These are phyloP conservation scores for Fusarium keratoplasticum DNA, from an alignment of 2,329 filamentous ascomycete species.

Conservation along the genomic window DNA sequence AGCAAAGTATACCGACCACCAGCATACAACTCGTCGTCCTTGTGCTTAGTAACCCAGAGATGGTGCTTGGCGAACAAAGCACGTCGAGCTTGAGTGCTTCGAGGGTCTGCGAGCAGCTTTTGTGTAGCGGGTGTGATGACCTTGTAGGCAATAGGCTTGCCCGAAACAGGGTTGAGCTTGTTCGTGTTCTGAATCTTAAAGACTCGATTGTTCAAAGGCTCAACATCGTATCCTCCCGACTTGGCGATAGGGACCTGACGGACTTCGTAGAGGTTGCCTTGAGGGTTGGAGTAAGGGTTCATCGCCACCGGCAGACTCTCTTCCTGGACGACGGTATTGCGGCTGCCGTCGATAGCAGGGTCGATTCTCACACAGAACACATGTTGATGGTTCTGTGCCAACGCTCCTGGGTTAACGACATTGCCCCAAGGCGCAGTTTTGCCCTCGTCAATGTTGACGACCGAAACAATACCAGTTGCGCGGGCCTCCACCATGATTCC, in stretches of 20 bases:
- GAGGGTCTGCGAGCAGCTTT: constrained; percentile 54
- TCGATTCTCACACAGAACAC: constrained; percentile 75
- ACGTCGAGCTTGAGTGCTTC: constrained; percentile 54
- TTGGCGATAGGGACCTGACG: constrained; percentile 58
- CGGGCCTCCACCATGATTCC: constrained; percentile 71
- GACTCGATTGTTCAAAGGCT: constrained; percentile 59
- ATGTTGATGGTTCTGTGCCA: constrained; percentile 79
- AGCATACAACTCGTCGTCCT: constrained; percentile 58
- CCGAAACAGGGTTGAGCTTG: constrained; percentile 56
- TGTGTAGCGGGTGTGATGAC: constrained; percentile 55
- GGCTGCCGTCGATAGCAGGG: constrained; percentile 70
- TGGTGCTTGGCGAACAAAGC: constrained; percentile 58
- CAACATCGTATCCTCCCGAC: constrained; percentile 60
- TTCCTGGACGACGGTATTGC: constrained; percentile 63
- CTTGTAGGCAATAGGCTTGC: constrained; percentile 61
- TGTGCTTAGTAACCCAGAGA: constrained; percentile 60
- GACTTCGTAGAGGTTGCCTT: constrained; percentile 59
- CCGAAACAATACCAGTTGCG: constrained; percentile 74
- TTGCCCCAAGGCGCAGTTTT: constrained; percentile 68
- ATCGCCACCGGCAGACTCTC: constrained; percentile 58
- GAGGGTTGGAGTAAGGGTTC: constrained; percentile 58
- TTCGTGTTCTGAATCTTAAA: constrained; percentile 63
- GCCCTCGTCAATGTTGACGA: constrained; percentile 69
- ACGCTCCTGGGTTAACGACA: constrained; percentile 71
- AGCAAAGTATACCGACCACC: constrained; percentile 56